These are phyloP conservation scores for Chrysoporthe deuterocubensis DNA, from an alignment of 2,329 filamentous ascomycete species.

Conservation along the genomic window DNA sequence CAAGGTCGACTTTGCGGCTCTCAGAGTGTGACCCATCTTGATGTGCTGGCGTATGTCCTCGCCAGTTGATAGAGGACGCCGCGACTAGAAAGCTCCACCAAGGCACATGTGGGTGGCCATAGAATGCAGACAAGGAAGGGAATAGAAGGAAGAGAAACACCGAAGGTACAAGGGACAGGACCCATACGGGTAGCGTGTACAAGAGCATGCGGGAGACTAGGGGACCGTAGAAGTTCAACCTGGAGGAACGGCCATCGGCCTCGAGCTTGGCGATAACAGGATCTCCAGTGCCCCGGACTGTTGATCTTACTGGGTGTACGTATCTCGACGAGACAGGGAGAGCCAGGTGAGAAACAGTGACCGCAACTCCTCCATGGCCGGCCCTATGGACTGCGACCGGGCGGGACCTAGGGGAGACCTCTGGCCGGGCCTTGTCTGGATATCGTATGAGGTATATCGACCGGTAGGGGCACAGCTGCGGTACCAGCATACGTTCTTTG, in stretches of 20 bases:
- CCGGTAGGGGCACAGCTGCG: conserved; percentile 27
- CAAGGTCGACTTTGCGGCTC: conserved; percentile 69
- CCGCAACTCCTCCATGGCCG: conserved; percentile 25
- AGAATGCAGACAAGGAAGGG: conserved; percentile 28
- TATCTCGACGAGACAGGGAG: conserved; percentile 23
- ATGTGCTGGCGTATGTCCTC: conserved; percentile 89
- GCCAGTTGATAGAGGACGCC: conserved; percentile 76
- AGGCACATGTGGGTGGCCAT: conserved; percentile 49
- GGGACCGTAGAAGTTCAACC: conserved; percentile 16
- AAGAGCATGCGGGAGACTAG: conserved; percentile 24
- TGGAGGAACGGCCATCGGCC: conserved; percentile 21
- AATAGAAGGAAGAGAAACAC: conserved; percentile 28
- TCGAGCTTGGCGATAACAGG: conserved; percentile 25
- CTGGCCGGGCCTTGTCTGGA: not conserved
- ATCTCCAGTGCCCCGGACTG: conserved; percentile 21
- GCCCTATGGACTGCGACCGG: conserved; percentile 24
- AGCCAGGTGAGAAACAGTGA: conserved; percentile 26
- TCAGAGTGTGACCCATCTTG: conserved; percentile 74
- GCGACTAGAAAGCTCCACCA: conserved; percentile 67
- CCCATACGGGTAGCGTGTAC: conserved; percentile 24
- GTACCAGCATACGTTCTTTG: conserved; percentile 22
- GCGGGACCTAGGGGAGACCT: conserved; percentile 18
- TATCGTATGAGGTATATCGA: conserved; percentile 21
- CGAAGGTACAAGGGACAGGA: conserved; percentile 26
- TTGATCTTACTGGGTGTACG: conserved; percentile 17